A percentile compares a stretch with the other conserved stretches of the same genome.
phyloP scores from a whole-genome alignment of 2,329 filamentous ascomycete genomes.

The Botrytis pseudocinerea region DNA sequence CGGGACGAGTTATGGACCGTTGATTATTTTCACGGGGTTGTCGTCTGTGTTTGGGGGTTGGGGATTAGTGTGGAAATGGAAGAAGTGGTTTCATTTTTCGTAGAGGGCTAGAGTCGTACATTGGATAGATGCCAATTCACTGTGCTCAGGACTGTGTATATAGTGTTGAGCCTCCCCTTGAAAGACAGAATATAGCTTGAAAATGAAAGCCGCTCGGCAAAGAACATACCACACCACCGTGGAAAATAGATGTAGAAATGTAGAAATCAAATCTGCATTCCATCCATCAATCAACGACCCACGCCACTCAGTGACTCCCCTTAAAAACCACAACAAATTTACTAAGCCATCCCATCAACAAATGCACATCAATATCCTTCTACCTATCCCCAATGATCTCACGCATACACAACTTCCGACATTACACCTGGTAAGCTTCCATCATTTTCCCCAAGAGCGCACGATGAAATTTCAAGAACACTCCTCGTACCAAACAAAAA shows the following conservation, averaged over 20 bases:
- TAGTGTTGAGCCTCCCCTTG: background rate
- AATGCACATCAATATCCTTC: background rate
- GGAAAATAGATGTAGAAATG: background rate
- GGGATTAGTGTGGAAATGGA: background rate
- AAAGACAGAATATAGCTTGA: background rate
- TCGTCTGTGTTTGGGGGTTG: background rate
- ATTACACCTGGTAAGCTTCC: background rate
- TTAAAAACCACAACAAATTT: accelerated
- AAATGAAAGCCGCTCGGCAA: background rate
- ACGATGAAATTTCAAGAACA: background rate
- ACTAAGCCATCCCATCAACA: background rate
- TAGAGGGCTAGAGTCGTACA: background rate
- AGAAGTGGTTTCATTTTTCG: background rate
- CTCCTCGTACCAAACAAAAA: background rate
- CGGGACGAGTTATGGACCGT: background rate
- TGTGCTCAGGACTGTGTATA: background rate
- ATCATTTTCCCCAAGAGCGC: background rate
- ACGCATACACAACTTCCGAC: background rate
- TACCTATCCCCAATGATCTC: background rate
- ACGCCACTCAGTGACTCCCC: background rate
- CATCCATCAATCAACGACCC: background rate
- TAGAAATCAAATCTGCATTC: background rate
- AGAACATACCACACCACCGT: background rate
- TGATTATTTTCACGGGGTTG: background rate
- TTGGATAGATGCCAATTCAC: background rate